Conservation (phyloP, 2,329 filamentous ascomycete genomes). For the Penicillium palitans region DNA sequence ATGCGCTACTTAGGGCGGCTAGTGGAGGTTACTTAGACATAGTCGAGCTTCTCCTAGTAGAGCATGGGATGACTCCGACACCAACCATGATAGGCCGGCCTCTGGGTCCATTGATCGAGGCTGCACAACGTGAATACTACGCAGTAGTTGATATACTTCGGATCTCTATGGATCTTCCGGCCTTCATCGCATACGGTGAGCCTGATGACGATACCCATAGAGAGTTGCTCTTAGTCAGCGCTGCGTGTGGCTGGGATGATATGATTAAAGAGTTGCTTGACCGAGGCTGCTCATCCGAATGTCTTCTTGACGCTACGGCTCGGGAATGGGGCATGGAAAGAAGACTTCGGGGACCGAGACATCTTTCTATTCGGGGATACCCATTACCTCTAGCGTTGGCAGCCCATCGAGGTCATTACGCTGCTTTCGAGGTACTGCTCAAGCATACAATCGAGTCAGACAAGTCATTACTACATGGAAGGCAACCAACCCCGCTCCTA, state of each 20-base stretch:
- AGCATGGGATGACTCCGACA: background rate
- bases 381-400: background rate
- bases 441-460: background rate
- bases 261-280: background rate
- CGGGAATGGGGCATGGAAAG: background rate
- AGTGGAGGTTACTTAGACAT: background rate
- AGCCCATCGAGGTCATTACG: background rate
- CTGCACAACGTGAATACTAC: background rate
- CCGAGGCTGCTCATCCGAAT: background rate
- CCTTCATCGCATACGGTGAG: background rate
- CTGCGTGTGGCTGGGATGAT: background rate
- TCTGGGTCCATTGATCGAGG: background rate
- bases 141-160: background rate
- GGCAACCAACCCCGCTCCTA: background rate
- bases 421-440: background rate
- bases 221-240: background rate
- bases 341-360: background rate
- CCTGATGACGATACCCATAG: background rate
- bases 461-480: background rate
- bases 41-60: background rate
- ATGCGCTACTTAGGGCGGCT: background rate
- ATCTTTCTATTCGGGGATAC: background rate
- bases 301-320: background rate
- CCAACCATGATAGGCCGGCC: background rate
- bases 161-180: background rate